Percentiles rank a stretch among this genome's conserved stretches.
Conservation (phyloP, 179 eudicot species). For the Corrigiola litoralis region DNA sequence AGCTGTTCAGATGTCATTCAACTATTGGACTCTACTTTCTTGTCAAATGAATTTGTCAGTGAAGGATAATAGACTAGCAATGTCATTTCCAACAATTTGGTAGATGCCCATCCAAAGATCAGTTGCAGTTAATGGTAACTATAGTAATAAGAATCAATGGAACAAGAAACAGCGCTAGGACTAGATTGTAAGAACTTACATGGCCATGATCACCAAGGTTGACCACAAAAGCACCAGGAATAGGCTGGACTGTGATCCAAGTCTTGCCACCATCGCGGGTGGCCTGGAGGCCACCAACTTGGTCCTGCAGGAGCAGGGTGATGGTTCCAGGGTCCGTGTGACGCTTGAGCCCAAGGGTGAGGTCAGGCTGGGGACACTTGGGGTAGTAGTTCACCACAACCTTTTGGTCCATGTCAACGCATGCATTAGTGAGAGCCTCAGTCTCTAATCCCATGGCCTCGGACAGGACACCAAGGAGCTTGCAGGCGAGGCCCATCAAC, state of each 20-base stretch:
- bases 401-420: constrained; percentile 92
- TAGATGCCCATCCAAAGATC: too few species aligned
- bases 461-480: constrained; percentile 71
- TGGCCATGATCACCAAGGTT: constrained; percentile 83
- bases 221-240: constrained; percentile 76
- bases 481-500: constrained; percentile 67
- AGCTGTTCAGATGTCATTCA: too few species aligned
- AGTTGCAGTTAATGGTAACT: background rate
- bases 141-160: background rate
- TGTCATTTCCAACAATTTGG: too few species aligned
- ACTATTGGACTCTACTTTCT: too few species aligned
- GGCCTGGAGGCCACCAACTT: constrained; percentile 78
- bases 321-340: constrained; percentile 83
- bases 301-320: constrained; percentile 67
- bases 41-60: too few species aligned
- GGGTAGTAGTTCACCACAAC: constrained; percentile 89
- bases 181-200: constrained; percentile 34
- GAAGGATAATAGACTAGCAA: too few species aligned
- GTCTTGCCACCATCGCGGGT: constrained; percentile 71
- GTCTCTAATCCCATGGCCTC: constrained; percentile 88
- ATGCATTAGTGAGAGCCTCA: constrained; percentile 76
- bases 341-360: constrained; percentile 69
- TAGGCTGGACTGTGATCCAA: constrained; percentile 86
- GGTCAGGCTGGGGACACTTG: constrained; percentile 82
- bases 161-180: background rate